A percentile compares a stretch with the other conserved stretches of the same genome.
These are phyloP conservation scores for Cnidoscolus chayamansa DNA, from an alignment of 441 rosid genomes.

Conservation along the genomic window DNA sequence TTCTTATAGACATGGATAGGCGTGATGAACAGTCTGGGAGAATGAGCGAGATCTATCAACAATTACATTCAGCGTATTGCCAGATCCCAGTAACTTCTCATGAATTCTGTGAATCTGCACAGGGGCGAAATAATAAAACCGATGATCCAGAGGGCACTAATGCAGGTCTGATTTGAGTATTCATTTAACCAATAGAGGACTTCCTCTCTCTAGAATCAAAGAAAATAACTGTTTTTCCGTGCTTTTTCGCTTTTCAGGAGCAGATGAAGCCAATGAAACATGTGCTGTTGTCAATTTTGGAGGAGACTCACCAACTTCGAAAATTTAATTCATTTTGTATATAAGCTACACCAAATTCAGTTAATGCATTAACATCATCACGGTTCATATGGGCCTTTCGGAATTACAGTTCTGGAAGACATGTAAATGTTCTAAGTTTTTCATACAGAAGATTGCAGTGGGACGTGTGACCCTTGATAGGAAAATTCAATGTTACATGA, in stretches of 20 bases:
- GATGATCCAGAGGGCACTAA: constrained; percentile 29
- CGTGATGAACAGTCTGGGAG: constrained; percentile 58
- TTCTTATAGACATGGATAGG: constrained; percentile 78
- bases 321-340: constrained; percentile 15
- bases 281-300: constrained; percentile 29
- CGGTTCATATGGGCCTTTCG: background rate
- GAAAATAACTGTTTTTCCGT: constrained; percentile 16
- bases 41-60: constrained; percentile 47
- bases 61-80: constrained; percentile 58
- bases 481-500: background rate
- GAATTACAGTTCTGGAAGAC: background rate
- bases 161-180: constrained; percentile 40
- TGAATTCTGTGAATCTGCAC: constrained; percentile 25
- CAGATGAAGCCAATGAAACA: constrained; percentile 33
- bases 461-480: background rate
- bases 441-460: background rate
- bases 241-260: constrained; percentile 36
- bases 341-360: background rate
- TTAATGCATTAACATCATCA: background rate
- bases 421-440: background rate
- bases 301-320: constrained; percentile 13
- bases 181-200: background rate
- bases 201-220: constrained; percentile 7
- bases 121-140: constrained; percentile 14
- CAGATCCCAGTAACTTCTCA: constrained; percentile 44